Base-by-base conservation (phyloP, 257 asterid species). In the Lithospermum erythrorhizon region DNA sequence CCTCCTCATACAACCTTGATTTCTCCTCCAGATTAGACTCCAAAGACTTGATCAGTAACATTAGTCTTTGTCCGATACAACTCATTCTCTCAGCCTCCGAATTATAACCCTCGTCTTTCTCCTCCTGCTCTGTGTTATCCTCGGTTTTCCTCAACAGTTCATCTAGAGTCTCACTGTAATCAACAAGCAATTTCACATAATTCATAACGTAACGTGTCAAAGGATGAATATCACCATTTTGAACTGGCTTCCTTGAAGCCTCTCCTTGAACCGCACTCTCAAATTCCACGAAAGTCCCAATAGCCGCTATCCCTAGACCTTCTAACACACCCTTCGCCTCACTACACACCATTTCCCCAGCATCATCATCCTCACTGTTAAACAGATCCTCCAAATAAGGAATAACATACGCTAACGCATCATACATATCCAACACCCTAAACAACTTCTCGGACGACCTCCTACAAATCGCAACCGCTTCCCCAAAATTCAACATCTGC, bases 151-250 rank as follows among this genome's bases (percentile, higher is more conserved):
- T 79, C 71, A 91, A 70, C 24, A 91, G 87, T 30, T 62, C 72
- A 66, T 88, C 82, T 18, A 91, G 88, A 0, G 87, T 74, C 30
- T 70, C 78, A 61, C 77, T 68, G 74, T 90, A 90, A 62, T 88
- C 95, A 55, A 71, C 79, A 21, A 91, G 90, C 17, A 78, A 35
- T 55, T 57, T 86, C 65, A 81, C 70, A 93, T 91, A 88, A 48
- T 91, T 88, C 98, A 91, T 84, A 14, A 88, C 98, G 24, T 91
- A 88, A 59, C 80, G 71, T 2, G 95, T 86, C 58, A 91, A 83
- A 23, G 79, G 95, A 61, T 86, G 98, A 73, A 86, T 86, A 18
- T 87, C 97, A 14, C 96, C 96, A 0, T 96, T 90, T 0, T 89
- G 73, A 45, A 85, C 83, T 0, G 95, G 71, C 32, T 68, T 84